Base-by-base conservation (phyloP, 2,329 filamentous ascomycete genomes). In the Alternaria solani region DNA sequence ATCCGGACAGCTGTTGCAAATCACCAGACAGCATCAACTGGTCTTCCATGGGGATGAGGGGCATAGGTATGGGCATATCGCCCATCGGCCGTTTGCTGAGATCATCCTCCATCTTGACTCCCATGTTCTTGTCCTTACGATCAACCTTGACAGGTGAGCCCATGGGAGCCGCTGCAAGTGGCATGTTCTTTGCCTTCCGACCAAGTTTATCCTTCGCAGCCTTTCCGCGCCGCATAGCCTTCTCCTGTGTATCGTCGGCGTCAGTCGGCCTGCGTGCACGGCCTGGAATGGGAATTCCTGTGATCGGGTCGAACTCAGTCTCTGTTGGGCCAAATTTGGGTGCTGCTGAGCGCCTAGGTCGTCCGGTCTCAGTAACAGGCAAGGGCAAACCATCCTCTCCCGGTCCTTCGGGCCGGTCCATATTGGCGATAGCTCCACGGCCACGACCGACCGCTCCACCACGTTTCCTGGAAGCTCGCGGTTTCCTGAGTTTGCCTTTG, bases 241-340 rank as follows among this genome's bases (percentile, higher is more conserved):
- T 78, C 36, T 78, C 76, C 63, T 68, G 68, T 14, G 64, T 68
- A 16, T 71, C 74, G 49, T 78, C 75, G 23, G 67, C 68, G 59
- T 78, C 75, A 12, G 68, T 73, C 42, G 71, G 71, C 43, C 73
- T 65, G 42, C 76, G 75, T 20, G 64, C 47, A 78, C 85, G 44
- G 51, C 71, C 72, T 44, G 72, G 69, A 5, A 71, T 72, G 44
- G 68, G 65, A 16, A 78, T 69, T 20, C 73, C 64, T 5, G 71
- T 69, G 8, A 63, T 71, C 20, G 48, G 81, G 79, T 92, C 90
- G 16, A 85, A 85, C 59, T 92, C 90, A 9, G 81, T 78, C 56
- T 89, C 85, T 28, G 82, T 81, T 69, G 92, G 90, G 42, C 87
- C 87, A 81, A 89, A 94, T 0, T 88, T 91, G 4, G 91, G 91